Evolutionary conservation across 2,329 filamentous ascomycete genomes (phyloP).

Genomic region (Alternaria tenuissima): DNA sequence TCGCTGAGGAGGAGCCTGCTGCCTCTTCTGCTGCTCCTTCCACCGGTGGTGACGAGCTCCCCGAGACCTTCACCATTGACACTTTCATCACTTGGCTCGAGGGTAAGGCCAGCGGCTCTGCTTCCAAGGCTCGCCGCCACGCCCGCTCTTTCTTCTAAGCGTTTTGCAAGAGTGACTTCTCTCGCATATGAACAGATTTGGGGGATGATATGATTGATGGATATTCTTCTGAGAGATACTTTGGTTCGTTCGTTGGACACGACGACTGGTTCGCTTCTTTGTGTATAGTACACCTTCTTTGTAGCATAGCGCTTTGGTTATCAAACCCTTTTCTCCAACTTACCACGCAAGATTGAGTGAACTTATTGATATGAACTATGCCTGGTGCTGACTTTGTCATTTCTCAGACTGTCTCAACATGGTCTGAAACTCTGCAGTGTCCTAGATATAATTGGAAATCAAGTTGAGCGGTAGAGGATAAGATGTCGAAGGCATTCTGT

Average conservation of each 20-base stretch:
- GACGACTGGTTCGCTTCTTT: constrained; percentile 24
- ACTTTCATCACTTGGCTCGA: constrained; percentile 47
- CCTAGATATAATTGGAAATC: neutral
- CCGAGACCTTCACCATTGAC: constrained; percentile 45
- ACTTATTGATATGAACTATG: too few relatives aligned
- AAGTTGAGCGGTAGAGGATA: neutral
- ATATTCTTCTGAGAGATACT: constrained; percentile 5
- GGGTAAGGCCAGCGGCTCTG: constrained; percentile 29
- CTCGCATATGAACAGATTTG: neutral
- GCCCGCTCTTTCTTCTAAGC: constrained; percentile 35
- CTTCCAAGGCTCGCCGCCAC: constrained; percentile 39
- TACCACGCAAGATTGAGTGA: neutral
- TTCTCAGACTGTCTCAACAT: neutral
- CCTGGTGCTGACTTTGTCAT: neutral
- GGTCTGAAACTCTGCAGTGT: neutral
- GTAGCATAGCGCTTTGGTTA: constrained; percentile 21
- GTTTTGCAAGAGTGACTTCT: neutral
- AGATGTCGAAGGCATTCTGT: neutral
- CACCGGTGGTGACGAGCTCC: constrained; percentile 23
- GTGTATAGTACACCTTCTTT: constrained; percentile 26
- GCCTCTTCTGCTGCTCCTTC: constrained; percentile 25
- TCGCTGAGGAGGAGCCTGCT: constrained; percentile 5
- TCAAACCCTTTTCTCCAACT: neutral
- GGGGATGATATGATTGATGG: constrained; percentile 3
- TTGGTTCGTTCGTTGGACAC: constrained; percentile 22